A percentile compares a stretch with the other conserved stretches of the same genome.
These are phyloP conservation scores for Parachaetomium inaequale DNA, from an alignment of 495 filamentous ascomycete species.

Conservation along the genomic window DNA sequence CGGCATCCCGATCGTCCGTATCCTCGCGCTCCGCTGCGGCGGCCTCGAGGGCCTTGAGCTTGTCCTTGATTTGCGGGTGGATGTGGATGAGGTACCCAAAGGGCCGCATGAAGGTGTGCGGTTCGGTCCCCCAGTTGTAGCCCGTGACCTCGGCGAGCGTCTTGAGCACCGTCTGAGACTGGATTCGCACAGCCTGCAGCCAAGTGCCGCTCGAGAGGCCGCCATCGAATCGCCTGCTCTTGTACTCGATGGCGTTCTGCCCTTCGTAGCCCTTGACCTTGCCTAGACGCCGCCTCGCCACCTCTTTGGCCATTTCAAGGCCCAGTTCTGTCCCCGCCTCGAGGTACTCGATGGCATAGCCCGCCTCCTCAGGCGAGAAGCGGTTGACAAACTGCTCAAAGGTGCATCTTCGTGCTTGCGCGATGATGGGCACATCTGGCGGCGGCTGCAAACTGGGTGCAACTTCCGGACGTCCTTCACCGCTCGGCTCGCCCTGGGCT, in stretches of 20 bases:
- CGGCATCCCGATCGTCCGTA: not conserved
- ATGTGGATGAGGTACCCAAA: not conserved
- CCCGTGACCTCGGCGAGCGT: not conserved
- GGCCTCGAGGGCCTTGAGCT: not conserved
- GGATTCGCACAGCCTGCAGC: not conserved
- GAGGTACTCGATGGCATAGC: constrained; percentile 3
- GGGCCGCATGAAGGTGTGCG: constrained; percentile 1
- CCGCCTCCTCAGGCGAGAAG: not conserved
- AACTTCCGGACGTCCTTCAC: not conserved
- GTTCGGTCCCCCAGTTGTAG: not conserved
- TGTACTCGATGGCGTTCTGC: not conserved
- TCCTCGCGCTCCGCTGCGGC: not conserved
- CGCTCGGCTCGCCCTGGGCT: not conserved
- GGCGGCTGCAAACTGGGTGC: not conserved
- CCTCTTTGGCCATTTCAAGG: not conserved
- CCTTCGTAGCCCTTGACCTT: constrained; percentile 2
- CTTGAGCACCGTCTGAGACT: not conserved
- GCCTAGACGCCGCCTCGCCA: not conserved
- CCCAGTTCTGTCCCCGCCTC: not conserved
- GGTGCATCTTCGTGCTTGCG: not conserved
- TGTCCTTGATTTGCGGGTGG: not conserved
- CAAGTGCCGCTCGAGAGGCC: not conserved
- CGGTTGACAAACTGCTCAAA: constrained; percentile 4
- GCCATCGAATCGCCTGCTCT: not conserved
- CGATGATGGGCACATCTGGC: not conserved